Evolutionary conservation across 2,329 filamentous ascomycete genomes (phyloP).

Genomic region (Fonsecaea multimorphosa): DNA sequence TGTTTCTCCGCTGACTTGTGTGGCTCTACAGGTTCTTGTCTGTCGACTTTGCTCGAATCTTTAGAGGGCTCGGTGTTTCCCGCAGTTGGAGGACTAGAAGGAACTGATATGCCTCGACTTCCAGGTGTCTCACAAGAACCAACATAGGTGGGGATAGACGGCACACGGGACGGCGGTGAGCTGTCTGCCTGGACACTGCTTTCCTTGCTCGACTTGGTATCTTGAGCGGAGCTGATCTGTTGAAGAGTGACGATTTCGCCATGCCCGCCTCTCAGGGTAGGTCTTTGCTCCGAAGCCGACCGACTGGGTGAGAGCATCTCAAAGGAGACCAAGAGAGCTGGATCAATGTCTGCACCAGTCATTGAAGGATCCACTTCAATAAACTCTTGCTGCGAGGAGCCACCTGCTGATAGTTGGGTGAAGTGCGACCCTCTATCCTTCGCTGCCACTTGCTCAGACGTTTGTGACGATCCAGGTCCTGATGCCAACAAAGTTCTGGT

Average conservation of each 20-base stretch:
- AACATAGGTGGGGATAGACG: neutral
- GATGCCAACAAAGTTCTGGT: slow-evolving; percentile 26
- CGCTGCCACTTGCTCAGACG: neutral
- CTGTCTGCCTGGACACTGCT: neutral
- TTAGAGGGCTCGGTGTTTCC: neutral
- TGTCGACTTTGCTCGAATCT: slow-evolving; percentile 5
- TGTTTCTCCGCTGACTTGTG: slow-evolving; percentile 20
- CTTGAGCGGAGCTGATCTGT: slow-evolving; percentile 11
- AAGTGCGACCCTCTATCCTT: slow-evolving; percentile 1
- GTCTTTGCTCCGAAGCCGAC: neutral
- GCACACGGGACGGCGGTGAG: neutral
- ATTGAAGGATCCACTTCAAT: slow-evolving; percentile 13
- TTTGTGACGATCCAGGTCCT: neutral
- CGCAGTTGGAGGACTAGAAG: neutral
- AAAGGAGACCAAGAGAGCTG: slow-evolving; percentile 28
- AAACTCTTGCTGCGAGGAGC: slow-evolving; percentile 26
- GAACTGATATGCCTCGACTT: neutral
- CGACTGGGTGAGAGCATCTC: slow-evolving; percentile 14
- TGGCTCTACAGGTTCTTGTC: slow-evolving; percentile 8
- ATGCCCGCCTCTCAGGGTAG: slow-evolving; percentile 24
- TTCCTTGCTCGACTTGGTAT: slow-evolving; percentile 1
- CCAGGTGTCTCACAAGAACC: slow-evolving; percentile 3
- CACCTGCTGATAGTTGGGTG: neutral
- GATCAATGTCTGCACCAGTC: slow-evolving; percentile 16
- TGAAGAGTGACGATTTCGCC: slow-evolving; percentile 20